Evolutionary conservation across 2,329 filamentous ascomycete species (phyloP).

Genomic region (Calycina marina): DNA sequence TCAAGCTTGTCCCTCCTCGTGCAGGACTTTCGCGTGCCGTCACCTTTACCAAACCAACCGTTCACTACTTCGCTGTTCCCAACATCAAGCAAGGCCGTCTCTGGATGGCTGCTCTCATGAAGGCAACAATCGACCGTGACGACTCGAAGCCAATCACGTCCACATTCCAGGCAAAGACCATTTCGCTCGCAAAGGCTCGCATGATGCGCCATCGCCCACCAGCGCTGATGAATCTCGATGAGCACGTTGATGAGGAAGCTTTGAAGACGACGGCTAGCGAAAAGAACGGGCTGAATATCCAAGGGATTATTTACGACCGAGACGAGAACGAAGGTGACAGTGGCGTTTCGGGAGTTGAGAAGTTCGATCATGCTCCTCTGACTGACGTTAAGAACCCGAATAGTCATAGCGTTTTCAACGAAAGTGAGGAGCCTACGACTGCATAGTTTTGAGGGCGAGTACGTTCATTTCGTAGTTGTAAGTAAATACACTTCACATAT

Average conservation of each 20-base stretch:
- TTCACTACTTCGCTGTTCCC: conserved; percentile 95
- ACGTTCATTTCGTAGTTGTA: not conserved
- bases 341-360: conserved; percentile 21
- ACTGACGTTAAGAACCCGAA: too few relatives aligned
- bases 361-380: conserved; percentile 11
- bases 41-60: conserved; percentile 92
- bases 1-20: conserved; percentile 89
- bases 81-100: conserved; percentile 75
- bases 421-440: conserved; percentile 1
- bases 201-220: conserved; percentile 82
- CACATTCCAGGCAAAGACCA: conserved; percentile 94
- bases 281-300: conserved; percentile 21
- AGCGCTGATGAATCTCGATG: conserved; percentile 62
- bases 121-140: conserved; percentile 94
- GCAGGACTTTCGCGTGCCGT: conserved; percentile 78
- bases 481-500: too few relatives aligned
- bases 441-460: not conserved
- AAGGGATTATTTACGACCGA: conserved; percentile 21
- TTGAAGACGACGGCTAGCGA: conserved; percentile 19
- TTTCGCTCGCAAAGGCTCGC: conserved; percentile 77
- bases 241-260: conserved; percentile 21
- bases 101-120: conserved; percentile 99
- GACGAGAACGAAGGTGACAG: conserved; percentile 21
- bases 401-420: too few relatives aligned
- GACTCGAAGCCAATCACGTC: conserved; percentile 65